Conservation (phyloP, 2,329 filamentous ascomycete species). For the Alternaria brassicicola region DNA sequence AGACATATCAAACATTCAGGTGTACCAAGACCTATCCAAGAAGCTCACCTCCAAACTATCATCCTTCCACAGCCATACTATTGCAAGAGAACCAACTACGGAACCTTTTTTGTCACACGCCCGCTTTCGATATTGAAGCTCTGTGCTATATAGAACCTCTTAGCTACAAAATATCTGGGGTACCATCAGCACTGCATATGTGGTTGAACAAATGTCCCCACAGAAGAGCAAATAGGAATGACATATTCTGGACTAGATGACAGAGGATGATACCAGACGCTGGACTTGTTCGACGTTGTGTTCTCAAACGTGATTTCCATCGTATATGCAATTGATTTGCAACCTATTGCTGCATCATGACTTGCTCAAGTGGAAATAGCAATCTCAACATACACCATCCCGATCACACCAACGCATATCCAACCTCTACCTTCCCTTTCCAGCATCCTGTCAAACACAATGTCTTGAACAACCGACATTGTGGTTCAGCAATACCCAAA, state of each 20-base stretch:
- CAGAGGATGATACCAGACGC: no score
- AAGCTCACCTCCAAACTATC: not conserved
- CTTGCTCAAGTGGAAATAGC: not conserved
- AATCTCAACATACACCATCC: not conserved
- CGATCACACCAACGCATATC: not conserved
- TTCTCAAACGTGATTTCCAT: not conserved
- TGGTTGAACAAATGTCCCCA: not conserved
- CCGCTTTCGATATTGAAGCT: not conserved
- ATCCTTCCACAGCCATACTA: not conserved
- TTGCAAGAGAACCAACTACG: not conserved
- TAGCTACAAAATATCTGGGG: not conserved
- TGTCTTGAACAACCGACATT: not conserved
- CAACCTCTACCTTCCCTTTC: not conserved
- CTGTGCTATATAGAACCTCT: not conserved
- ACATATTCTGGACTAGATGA: not conserved
- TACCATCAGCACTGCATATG: not conserved
- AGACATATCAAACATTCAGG: not conserved
- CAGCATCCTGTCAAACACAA: not conserved
- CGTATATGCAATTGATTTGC: not conserved
- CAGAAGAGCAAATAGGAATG: accelerated
- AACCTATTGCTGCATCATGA: not conserved
- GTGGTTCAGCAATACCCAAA: not conserved
- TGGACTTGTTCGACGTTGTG: not conserved
- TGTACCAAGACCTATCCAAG: not conserved
- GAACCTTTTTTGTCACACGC: not conserved